Evolutionary conservation across 352 stramenopile species (phyloP), one percentile per base, ranked within the genome.

Genomic region (Pythium aquatile): DNA sequence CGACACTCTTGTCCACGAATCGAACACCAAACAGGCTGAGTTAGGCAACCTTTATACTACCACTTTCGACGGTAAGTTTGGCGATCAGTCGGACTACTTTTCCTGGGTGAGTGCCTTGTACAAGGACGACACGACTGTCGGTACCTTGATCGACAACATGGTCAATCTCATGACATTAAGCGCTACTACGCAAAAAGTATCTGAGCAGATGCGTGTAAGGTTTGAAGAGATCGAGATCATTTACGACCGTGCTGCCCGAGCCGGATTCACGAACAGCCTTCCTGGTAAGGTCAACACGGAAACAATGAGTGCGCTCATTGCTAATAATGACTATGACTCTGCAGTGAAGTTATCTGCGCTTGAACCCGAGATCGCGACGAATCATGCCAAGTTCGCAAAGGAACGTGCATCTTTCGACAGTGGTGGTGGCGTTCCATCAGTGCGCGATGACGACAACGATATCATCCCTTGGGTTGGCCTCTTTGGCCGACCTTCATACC

Each of bases 401-500:
- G 44, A 51, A n/a, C 44, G 44, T 5, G 17, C 17, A n/a, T 24
- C 44, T 51, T 51, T 51, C 17, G 44, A 51, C 26, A 24, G 9
- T 10, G 44, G 44, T 51, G 44, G 44, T 8, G 44, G 44, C 17
- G 9, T 20, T n/a, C 9, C 44, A 24, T 10, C 44, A n/a, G 44
- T 51, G 17, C 44, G 44, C 17, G 44, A 51, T 51, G 44, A 51
- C 26, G 44, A 51, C 44, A 51, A 51, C 44, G 44, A 51, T 51
- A 20, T 51, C 11, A 51, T 51, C 26, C 44, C 44, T 8, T 51
- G 44, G 44, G 44, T 51, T 5, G 44, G 44, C 5, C 44, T 51
- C 44, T 51, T 51, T n/a, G 44, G 44, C 26, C 44, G 44, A 5
- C 44, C 44, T 24, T 24, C 44, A 20, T 51, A 51, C 44, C 44